A percentile compares a stretch with the other conserved stretches of the same genome.
phyloP scores from a whole-genome alignment of 768 basidiomycete species.

The Suillus fuscotomentosus region DNA sequence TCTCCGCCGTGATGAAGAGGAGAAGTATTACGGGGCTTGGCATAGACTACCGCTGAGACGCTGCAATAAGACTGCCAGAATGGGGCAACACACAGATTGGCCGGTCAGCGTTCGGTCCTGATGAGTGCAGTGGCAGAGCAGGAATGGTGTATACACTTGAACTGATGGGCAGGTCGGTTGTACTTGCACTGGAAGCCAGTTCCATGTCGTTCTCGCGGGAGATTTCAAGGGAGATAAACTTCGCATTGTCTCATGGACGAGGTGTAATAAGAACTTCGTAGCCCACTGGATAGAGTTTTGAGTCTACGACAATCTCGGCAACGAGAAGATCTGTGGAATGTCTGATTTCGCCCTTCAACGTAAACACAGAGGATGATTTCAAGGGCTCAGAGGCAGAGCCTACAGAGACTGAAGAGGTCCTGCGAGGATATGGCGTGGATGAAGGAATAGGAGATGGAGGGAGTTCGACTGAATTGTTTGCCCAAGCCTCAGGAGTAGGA shows the following conservation, averaged over 20 bases:
- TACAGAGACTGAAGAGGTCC: conserved; percentile 23
- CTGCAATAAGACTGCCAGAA: conserved; percentile 32
- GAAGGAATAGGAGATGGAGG: conserved; percentile 19
- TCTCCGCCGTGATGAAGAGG: conserved; percentile 63
- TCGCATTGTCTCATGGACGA: conserved; percentile 36
- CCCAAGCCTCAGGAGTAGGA: conserved; percentile 17
- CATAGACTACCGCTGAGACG: conserved; percentile 73
- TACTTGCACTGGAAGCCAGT: neutral
- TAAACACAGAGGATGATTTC: conserved; percentile 51
- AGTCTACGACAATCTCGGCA: conserved; percentile 78
- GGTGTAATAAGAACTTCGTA: conserved; percentile 56
- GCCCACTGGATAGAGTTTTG: conserved; percentile 76
- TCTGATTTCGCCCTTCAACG: conserved; percentile 57
- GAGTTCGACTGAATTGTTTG: conserved; percentile 12
- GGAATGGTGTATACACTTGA: conserved; percentile 75
- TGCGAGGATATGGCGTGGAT: conserved; percentile 14
- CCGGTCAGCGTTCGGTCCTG: conserved; percentile 52
- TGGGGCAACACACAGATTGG: conserved; percentile 20
- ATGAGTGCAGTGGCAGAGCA: conserved; percentile 77
- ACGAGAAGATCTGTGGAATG: conserved; percentile 70
- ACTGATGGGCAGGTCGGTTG: conserved; percentile 46
- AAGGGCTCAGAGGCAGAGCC: conserved; percentile 36
- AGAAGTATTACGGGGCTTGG: conserved; percentile 55
- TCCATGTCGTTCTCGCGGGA: conserved; percentile 15
- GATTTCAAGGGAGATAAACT: conserved; percentile 34